phyloP scores from a whole-genome alignment of 169 alveolate species.

The Plasmodium knowlesi region DNA sequence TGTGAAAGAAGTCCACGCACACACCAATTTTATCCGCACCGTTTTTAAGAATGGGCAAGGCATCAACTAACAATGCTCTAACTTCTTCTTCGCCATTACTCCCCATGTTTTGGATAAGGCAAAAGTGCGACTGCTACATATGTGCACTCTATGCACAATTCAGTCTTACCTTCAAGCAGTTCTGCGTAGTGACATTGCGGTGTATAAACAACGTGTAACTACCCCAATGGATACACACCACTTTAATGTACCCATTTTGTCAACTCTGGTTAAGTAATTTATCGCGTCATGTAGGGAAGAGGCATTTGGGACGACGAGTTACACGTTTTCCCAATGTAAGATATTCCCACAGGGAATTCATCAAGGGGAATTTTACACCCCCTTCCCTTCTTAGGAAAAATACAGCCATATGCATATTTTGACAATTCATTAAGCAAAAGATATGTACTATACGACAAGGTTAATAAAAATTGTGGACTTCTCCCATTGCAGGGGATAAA shows the following conservation, averaged over 20 bases:
- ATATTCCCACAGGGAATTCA: background rate
- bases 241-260: background rate
- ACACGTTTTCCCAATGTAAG: background rate
- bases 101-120: background rate
- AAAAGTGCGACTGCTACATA: background rate
- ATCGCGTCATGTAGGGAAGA: background rate
- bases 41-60: background rate
- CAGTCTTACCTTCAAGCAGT: background rate
- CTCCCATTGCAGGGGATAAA: background rate
- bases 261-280: background rate
- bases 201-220: background rate
- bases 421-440: background rate
- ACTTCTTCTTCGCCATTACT: background rate
- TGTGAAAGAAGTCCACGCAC: background rate
- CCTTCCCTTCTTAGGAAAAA: background rate
- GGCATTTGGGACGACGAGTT: background rate
- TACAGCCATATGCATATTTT: background rate
- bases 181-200: background rate
- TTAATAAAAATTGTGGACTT: background rate
- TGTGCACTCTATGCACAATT: background rate
- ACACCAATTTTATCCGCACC: background rate
- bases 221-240: background rate
- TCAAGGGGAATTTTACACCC: background rate
- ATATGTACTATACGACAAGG: background rate
- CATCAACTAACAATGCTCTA: background rate